Evolutionary conservation across 179 eudicot genomes (phyloP), one percentile per base, ranked within the genome.

Genomic region (Sideroxylon spinosum): DNA sequence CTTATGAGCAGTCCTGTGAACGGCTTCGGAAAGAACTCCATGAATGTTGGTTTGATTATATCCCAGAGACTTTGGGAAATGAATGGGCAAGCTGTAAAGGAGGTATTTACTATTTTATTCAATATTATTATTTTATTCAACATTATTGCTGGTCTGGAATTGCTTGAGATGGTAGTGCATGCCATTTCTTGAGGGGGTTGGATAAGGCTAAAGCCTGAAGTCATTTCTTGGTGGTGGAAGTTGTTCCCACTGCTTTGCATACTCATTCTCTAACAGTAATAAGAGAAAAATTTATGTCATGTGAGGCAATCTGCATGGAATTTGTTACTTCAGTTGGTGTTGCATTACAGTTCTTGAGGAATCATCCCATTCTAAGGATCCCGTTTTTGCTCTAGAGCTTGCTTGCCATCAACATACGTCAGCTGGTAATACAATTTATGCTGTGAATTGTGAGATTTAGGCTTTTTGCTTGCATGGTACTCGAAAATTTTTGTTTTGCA

Each of bases 21-120:
- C 26, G 60, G 72, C 86, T 88, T 57, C 57, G 73, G 48, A 76
- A 74, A 65, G 91, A 88, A 82, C 81, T 88, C 68, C 65, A 63
- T n/a, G 83, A 85, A 9, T 81, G 81, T 55, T 88, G 88, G 87
- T 88, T 88, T 74, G 91, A 88, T 85, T 76, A 78, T 65, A 86
- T 88, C 50, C 87, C 89, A 12, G 89, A 85, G 29, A 83, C 87
- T 29, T 81, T 88, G 75, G 81, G 79, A 63, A 85, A 83, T 73
- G 88, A 88, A 77, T 88, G 91, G 91, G 77, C 71, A 23, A 76
- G 56, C 81, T 88, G 85, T 86, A 88, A 83, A 82, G 81, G 32
- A 68, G 88, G 91, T 88, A 80, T 29, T 53, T 29, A 65, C 29
- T 65, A 46, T 73, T 73, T 62, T 70, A n/a, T 63, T 73, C 22